phyloP scores from a whole-genome alignment of 208 protist species.

The Trichomonas vaginalis region DNA sequence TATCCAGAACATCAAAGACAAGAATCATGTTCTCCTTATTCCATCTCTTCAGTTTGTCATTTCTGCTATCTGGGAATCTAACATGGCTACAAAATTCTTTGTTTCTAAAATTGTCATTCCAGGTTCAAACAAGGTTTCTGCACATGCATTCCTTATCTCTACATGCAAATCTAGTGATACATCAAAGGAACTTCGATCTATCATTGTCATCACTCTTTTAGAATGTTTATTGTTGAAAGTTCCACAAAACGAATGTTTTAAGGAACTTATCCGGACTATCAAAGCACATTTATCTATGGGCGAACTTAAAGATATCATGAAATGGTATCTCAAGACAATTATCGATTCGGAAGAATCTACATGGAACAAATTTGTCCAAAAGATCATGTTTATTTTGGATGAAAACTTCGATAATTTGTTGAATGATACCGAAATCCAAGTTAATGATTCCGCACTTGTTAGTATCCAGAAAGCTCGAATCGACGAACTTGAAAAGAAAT shows the following conservation, averaged over 20 bases:
- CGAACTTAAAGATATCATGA: not conserved
- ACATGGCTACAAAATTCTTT: not conserved
- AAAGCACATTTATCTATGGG: not conserved
- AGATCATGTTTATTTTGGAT: not conserved
- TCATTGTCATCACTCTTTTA: not conserved
- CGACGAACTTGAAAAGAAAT: not conserved
- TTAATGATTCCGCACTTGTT: not conserved
- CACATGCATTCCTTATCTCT: not conserved
- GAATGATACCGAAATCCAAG: not conserved
- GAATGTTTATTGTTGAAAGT: not conserved
- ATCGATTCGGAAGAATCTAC: not conserved
- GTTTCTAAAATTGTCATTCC: not conserved
- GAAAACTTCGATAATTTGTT: not conserved
- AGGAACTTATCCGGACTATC: not conserved
- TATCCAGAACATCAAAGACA: not conserved
- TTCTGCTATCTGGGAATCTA: not conserved
- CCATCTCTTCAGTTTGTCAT: not conserved
- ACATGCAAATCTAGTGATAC: not conserved
- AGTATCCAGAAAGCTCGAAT: not conserved
- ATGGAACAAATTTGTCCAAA: not conserved
- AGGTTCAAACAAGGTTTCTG: not conserved
- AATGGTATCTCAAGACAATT: not conserved
- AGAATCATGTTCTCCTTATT: not conserved
- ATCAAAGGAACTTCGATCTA: not conserved
- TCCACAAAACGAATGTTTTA: not conserved